A percentile compares a stretch with the other conserved stretches of the same genome.
These are phyloP conservation scores for Fraxinus dipetala DNA, from an alignment of 305 asterid genomes.

Conservation along the genomic window DNA sequence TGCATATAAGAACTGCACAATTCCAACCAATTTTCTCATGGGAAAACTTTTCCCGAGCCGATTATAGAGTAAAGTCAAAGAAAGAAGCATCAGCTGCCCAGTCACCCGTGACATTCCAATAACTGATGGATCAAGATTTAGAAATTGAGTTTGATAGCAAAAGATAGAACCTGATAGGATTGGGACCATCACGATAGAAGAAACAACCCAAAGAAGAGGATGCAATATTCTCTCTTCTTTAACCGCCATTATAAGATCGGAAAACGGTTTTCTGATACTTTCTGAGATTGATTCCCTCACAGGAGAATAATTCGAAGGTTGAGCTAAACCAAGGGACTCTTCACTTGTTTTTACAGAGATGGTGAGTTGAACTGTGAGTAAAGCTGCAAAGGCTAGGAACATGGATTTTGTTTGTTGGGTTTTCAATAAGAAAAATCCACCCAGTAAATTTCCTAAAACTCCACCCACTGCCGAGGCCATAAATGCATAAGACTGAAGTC, in stretches of 20 bases:
- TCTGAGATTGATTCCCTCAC: slow-evolving; percentile 36
- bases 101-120: slow-evolving; percentile 82
- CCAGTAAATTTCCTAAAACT: slow-evolving; percentile 66
- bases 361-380: slow-evolving; percentile 60
- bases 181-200: slow-evolving; percentile 56
- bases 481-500: slow-evolving; percentile 76
- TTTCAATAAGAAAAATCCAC: slow-evolving; percentile 61
- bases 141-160: slow-evolving; percentile 76
- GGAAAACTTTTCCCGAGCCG: slow-evolving; percentile 54
- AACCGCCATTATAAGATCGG: slow-evolving; percentile 49
- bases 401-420: slow-evolving; percentile 54
- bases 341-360: slow-evolving; percentile 50
- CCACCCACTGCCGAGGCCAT: slow-evolving; percentile 85
- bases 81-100: slow-evolving; percentile 71
- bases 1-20: slow-evolving; percentile 54
- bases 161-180: slow-evolving; percentile 70
- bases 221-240: slow-evolving; percentile 47
- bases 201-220: slow-evolving; percentile 64
- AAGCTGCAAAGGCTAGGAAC: slow-evolving; percentile 62
- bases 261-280: slow-evolving; percentile 49
- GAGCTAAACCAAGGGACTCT: slow-evolving; percentile 59
- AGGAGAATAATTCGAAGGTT: slow-evolving; percentile 20
- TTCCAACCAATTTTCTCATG: slow-evolving; percentile 46
- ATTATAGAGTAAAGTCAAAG: slow-evolving; percentile 51
- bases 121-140: slow-evolving; percentile 61